Evolutionary conservation across 2,329 filamentous ascomycete genomes (phyloP), one percentile per base, ranked within the genome.

Genomic region (Chaetoscypha palmicola): DNA sequence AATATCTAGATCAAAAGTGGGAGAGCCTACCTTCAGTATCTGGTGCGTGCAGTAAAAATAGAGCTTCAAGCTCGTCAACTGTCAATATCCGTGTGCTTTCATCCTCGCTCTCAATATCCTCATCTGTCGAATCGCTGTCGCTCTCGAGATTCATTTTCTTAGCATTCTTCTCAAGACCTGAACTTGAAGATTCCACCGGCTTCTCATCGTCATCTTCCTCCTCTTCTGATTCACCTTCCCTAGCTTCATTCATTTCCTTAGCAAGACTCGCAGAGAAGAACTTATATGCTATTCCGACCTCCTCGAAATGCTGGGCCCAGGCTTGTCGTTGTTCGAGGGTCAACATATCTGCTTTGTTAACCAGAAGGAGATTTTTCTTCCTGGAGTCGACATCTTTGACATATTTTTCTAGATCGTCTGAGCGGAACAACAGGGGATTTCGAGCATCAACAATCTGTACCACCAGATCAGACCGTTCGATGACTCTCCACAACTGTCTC

Each of bases 291-390:
- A 98, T 94, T 21, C 81, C 79, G 20, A 84, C 79, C 55, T 80
- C 71, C 55, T 82, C 82, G 55, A 98, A 87, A 61, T 95, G 88
- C 55, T 84, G 77, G 2, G 90, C 90, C 92, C 92, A 98, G 0
- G 74, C 72, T 52, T 76, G 76, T 53, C 92, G 74, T 68, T 98
- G 94, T 58, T 79, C 79, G 37, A 80, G 65, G 1, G 90, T 94
- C 86, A 98, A 90, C 92, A 98, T 96, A 67, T 98, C 92, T 35
- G 92, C 90, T 73, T 98, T 98, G 73, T 98, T 98, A 61, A 98
- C 91, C 43, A 98, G 72, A 44, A 98, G 65, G 60, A 98, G 62
- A 63, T 97, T 98, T 62, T 89, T 77, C 71, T 98, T 97, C 62
- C 79, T 82, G 2, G 80, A 67, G 58, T 94, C 85, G 20, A 97